Evolutionary conservation across 1,284 basidiomycete genomes (phyloP).

Genomic region (Fistulina hepatica): DNA sequence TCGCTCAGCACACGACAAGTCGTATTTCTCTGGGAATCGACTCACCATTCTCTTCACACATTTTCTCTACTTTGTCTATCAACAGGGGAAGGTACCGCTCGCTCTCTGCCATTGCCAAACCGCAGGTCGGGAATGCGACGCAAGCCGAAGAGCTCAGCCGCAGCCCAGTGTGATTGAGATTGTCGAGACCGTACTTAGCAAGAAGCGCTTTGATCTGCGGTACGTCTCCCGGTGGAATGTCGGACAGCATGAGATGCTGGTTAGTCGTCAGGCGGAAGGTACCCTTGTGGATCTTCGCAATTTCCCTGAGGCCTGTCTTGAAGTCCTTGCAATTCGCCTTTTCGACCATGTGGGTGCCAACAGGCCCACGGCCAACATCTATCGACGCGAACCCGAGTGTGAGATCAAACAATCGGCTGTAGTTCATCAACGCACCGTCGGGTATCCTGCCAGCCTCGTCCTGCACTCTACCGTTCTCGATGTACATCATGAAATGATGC

Average conservation of each 20-base stretch:
- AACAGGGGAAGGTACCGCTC: constrained; percentile 92
- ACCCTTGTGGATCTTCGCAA: constrained; percentile 91
- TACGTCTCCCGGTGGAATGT: constrained; percentile 67
- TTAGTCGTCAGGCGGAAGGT: constrained; percentile 89
- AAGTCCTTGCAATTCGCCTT: too few relatives aligned
- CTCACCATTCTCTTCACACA: constrained; percentile 91
- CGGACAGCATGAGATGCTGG: constrained; percentile 88
- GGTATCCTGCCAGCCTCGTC: constrained; percentile 81
- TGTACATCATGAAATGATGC: constrained; percentile 90
- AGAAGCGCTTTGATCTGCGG: constrained; percentile 73
- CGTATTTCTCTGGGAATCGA: too few relatives aligned
- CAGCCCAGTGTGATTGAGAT: constrained; percentile 72
- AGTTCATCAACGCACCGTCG: too few relatives aligned
- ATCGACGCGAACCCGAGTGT: too few relatives aligned
- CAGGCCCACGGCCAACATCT: too few relatives aligned
- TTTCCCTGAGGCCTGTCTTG: constrained; percentile 89
- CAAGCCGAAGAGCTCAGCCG: constrained; percentile 86
- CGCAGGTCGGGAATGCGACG: constrained; percentile 96
- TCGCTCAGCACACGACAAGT: too few relatives aligned
- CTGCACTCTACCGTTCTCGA: constrained; percentile 96
- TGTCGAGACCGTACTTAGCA: constrained; percentile 85
- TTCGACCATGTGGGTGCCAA: too few relatives aligned
- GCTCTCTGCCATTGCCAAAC: constrained; percentile 92
- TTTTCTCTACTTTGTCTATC: constrained; percentile 90
- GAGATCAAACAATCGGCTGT: too few relatives aligned